Base-by-base conservation (phyloP, 2,329 filamentous ascomycete species). In the Colletotrichum graminicola region DNA sequence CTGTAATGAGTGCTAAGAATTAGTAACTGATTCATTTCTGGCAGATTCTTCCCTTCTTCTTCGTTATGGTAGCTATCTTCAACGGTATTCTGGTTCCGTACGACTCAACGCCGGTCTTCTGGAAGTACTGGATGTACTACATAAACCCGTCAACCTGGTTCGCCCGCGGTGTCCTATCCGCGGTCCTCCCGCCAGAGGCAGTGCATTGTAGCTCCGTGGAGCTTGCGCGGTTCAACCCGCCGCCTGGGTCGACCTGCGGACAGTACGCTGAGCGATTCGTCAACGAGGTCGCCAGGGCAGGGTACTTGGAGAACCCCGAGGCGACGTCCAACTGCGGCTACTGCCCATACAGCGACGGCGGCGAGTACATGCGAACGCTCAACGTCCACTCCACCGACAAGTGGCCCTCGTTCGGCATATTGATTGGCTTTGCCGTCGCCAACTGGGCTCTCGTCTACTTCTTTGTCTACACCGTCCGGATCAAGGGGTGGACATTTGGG, bases 391-490 rank as follows among this genome's bases (percentile, higher is more conserved):
- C 82, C 1, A 75, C 75, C 26, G 86, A 94, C 65, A 93, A 93
- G 81, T 94, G 92, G 92, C 65, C 72, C 8, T 39, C 69, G 61
- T 92, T 94, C 75, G 92, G 91, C 10, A 90, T 94, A 72, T 93
- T 94, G 82, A 75, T 93, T 11, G 89, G 88, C 1, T 94, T 94
- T 78, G 89, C 88, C 63, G 82, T 92, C 18, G 90, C 88, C 62
- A 94, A 94, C 77, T 94, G 90, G 90, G 82, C 86, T 51, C 79
- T 94, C 65, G 91, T 94, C 1, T 93, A 93, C 78, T 93, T 94
- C 81, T 94, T 94, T 77, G 90, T 94, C 67, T 94, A 92, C 80
- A 91, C 89, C 3, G 90, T 93, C 8, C 85, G 92, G 23, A 88
- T 94, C 66, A 87, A 86, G 74, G 88, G 90, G 10, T 94, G 91